Conservation (phyloP, 768 basidiomycete species). For the Lyophyllum decastes region DNA sequence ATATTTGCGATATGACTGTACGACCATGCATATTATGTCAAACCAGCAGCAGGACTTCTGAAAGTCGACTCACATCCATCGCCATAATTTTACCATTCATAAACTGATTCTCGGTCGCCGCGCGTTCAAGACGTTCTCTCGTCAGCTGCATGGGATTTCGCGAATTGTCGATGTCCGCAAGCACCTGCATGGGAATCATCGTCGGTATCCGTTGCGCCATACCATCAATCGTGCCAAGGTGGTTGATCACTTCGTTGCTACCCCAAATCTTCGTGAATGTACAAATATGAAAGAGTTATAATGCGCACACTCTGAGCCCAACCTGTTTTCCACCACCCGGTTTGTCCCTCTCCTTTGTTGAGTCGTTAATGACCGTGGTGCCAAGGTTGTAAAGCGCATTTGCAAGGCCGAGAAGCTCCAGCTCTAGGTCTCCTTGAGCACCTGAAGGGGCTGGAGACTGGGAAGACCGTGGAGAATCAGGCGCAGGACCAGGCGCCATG, state of each 20-base stretch:
- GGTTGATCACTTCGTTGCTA: conserved; percentile 75
- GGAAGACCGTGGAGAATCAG: conserved; percentile 72
- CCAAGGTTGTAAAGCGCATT: conserved; percentile 80
- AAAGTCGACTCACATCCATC: conserved; percentile 53
- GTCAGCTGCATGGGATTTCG: conserved; percentile 84
- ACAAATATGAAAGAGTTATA: not conserved
- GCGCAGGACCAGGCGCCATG: conserved; percentile 34
- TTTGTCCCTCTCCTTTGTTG: conserved; percentile 77
- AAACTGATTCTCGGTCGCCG: conserved; percentile 88
- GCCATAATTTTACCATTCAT: conserved; percentile 89
- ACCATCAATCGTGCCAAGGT: conserved; percentile 67
- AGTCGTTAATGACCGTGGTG: conserved; percentile 81
- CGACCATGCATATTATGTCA: not conserved
- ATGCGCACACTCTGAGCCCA: conserved; percentile 68
- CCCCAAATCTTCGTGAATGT: not conserved
- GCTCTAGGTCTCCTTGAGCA: conserved; percentile 71
- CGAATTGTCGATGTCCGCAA: conserved; percentile 77
- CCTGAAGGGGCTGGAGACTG: conserved; percentile 74
- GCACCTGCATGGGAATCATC: conserved; percentile 74
- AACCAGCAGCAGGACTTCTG: not conserved
- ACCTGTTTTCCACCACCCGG: conserved; percentile 74
- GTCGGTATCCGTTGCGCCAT: conserved; percentile 62
- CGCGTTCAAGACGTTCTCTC: conserved; percentile 75
- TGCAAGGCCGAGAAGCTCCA: conserved; percentile 75
- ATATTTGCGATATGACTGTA: conserved; percentile 66